Base-by-base conservation (phyloP, 78 protist genomes). In the Monocercomonoides exilis region DNA sequence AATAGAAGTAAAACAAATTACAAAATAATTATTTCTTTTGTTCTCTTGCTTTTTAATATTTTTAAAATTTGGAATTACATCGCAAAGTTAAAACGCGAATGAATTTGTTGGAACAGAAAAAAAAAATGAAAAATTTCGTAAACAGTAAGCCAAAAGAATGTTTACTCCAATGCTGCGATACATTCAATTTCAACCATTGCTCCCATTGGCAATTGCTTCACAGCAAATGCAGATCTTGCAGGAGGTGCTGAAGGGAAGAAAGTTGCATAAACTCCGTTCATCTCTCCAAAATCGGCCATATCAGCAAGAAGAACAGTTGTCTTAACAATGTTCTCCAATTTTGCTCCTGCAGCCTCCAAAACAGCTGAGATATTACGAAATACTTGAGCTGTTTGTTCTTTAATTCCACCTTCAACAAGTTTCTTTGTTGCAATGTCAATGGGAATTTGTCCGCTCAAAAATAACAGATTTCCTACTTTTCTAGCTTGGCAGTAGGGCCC, bases 391-490 rank as follows among this genome's bases (percentile, higher is more conserved):
- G 91, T 41, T 46, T 91, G 90, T 54, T 11, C 93, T 33, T 35
- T 45, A 44, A 85, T 21, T 35, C 82, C 77, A 2, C 45, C 87
- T 43, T n/a, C 35, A 6, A 88, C 87, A 44, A 90, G 41, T 44
- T 0, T 43, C 34, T 79, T 89, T 35, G 89, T 87, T 46, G 0
- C 1, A 1, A 90, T 90, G 42, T 87, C 92, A 36, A 93, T 11
- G n/a, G 94, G 94, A 11, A 94, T 44, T 77, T 91, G 91, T 54
- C 96, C 96, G 46, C 90, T 82, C 32, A 91, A 84, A 5, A 42
- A 94, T 44, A 94, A 77, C 45, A 90, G 82, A 35, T 91, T 92
- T 43, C 90, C 90, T 0, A 93, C 94, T 36, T 77, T 89, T 29
- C 70, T 11, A 29, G 38, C 70, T 21, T 54, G 70, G 11, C 38